A percentile compares a stretch with the other conserved stretches of the same genome.
phyloP scores from a whole-genome alignment of 2,329 filamentous ascomycete genomes.

The Fusarium sp. region DNA sequence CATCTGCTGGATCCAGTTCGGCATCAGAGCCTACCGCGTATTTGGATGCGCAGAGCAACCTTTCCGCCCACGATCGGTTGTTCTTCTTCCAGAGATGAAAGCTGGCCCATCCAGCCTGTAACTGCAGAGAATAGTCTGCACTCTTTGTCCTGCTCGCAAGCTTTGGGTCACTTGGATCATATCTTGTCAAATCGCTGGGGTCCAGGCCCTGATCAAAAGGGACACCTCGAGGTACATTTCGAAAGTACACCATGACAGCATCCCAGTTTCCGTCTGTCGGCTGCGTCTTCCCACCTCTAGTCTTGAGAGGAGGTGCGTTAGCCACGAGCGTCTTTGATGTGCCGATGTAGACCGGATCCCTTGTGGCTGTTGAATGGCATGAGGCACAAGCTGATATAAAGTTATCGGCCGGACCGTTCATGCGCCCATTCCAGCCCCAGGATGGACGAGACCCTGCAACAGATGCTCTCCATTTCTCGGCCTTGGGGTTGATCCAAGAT shows the following conservation, averaged over 20 bases:
- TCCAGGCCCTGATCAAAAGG: neutral
- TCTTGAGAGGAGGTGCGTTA: neutral
- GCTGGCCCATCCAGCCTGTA: neutral
- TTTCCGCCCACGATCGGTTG: neutral
- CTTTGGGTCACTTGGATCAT: neutral
- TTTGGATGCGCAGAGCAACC: neutral
- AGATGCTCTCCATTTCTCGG: neutral
- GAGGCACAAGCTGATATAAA: constrained; percentile 6
- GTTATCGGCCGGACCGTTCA: constrained; percentile 1
- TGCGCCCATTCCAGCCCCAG: constrained; percentile 2
- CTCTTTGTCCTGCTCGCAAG: neutral
- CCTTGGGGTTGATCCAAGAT: neutral
- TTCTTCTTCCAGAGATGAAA: neutral
- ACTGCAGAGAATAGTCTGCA: neutral
- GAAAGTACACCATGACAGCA: constrained; percentile 1
- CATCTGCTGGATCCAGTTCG: neutral
- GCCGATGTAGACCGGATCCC: neutral
- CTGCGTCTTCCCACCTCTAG: neutral
- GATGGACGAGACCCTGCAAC: neutral
- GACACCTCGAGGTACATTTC: neutral
- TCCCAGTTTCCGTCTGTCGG: neutral
- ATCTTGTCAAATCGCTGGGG: neutral
- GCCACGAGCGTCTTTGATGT: neutral
- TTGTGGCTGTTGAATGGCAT: neutral
- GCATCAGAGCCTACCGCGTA: neutral